Base-by-base conservation (phyloP, 2,329 filamentous ascomycete genomes). In the Onygenales sp. region DNA sequence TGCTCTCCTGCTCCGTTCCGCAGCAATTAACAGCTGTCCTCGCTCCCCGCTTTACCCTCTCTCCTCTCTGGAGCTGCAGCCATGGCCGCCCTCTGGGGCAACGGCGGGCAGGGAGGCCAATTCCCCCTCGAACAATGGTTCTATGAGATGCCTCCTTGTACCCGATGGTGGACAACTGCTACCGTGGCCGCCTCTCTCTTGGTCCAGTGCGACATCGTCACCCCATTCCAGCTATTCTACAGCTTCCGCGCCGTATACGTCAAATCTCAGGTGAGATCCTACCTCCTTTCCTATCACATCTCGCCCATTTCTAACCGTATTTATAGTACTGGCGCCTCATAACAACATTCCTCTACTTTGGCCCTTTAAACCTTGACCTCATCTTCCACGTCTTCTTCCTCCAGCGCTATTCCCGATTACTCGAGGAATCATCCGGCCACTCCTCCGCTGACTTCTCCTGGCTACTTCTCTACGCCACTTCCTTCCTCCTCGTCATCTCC, bases 381-480 rank as follows among this genome's bases (percentile, higher is more conserved):
- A 79, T 97, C 61, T 97, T 96, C 77, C 92, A 97, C 70, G 87
- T 97, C 69, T 98, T 96, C 80, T 98, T 98, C 74, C 85, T 96
- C 54, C 91, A 96, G 68, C 87, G 93, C 54, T 98, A 98, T 71
- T 91, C 92, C 6, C 87, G 93, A 49, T 86, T 97, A 43, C 82
- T 98, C 46, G 93, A 98, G 72, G 92, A 97, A 71, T 90, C 88
- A 0, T 90, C 90, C n/a, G 88, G 90, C 42, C 83, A 88, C 43
- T 94, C 88, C 4, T 87, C 92, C 1, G 93, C 93, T 2, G 86
- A 94, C 65, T 98, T 96, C 75, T 90, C 90, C 5, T 98, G 92
- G 91, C 78, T 98, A 14, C 79, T 98, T 2, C 76, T 93, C 51
- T 97, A 95, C 68, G 85, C 90, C 54, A 89, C 85, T 67, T 79